Evolutionary conservation across 768 basidiomycete species (phyloP).

Genomic region (Leccinum uliginosum): DNA sequence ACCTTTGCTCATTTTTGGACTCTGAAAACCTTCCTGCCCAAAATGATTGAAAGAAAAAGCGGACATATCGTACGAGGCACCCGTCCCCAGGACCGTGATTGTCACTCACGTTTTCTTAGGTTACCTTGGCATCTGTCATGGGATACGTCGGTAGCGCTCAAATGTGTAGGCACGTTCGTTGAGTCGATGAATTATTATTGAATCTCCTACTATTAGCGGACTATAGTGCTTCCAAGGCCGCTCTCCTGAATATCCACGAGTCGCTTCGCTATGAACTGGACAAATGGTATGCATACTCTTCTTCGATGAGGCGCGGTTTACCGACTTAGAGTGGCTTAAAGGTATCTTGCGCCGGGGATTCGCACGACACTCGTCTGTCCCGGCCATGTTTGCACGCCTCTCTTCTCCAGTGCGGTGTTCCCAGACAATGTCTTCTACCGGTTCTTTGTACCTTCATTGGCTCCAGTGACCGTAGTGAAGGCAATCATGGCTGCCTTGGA

Average conservation of each 20-base stretch:
- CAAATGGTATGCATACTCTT: slow-evolving; percentile 45
- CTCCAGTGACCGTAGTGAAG: slow-evolving; percentile 75
- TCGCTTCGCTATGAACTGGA: slow-evolving; percentile 87
- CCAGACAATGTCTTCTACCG: slow-evolving; percentile 48
- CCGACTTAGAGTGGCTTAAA: slow-evolving; percentile 20
- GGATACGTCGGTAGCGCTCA: slow-evolving; percentile 69
- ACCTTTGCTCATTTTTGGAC: slow-evolving; percentile 88
- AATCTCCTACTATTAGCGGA: slow-evolving; percentile 51
- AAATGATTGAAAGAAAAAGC: slow-evolving; percentile 67
- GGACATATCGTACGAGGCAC: slow-evolving; percentile 78
- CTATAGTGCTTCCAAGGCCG: slow-evolving; percentile 91
- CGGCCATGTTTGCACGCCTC: slow-evolving; percentile 70
- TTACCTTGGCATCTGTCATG: slow-evolving; percentile 75
- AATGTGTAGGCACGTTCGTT: slow-evolving; percentile 53
- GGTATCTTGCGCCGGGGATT: slow-evolving; percentile 70
- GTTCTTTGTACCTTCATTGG: slow-evolving; percentile 76
- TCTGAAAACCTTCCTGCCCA: slow-evolving; percentile 88
- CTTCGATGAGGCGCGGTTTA: background rate
- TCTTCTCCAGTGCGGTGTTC: slow-evolving; percentile 62
- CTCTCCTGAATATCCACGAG: slow-evolving; percentile 75
- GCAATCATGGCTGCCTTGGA: slow-evolving; percentile 78
- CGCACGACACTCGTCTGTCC: slow-evolving; percentile 87
- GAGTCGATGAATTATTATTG: slow-evolving; percentile 1
- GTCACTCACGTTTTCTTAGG: slow-evolving; percentile 36
- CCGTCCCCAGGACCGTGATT: background rate